Conservation (phyloP, 139 green algal species). For the Coelastrella sp. region DNA sequence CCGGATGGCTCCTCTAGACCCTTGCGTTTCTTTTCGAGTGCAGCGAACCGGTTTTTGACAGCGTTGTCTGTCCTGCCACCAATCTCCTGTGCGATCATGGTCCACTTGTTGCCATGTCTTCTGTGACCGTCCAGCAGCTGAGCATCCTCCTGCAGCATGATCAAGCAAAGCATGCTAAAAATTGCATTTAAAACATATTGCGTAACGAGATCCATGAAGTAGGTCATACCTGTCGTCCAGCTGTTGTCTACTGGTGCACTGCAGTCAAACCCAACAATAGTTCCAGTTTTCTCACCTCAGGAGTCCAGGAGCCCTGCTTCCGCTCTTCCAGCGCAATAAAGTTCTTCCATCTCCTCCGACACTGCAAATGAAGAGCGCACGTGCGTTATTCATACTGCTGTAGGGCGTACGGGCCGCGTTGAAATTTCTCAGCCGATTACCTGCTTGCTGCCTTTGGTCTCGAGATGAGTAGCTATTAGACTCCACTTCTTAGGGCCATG, state of each 20-base stretch:
- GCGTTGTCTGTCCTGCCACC: slow-evolving; percentile 82
- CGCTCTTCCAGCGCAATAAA: slow-evolving; percentile 70
- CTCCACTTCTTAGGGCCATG: slow-evolving; percentile 79
- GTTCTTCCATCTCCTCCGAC: slow-evolving; percentile 82
- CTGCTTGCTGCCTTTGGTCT: slow-evolving; percentile 80
- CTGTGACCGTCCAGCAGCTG: slow-evolving; percentile 66
- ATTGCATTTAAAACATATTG: no score
- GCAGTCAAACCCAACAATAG: background rate
- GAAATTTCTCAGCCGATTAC: slow-evolving; percentile 17
- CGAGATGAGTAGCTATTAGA: slow-evolving; percentile 66
- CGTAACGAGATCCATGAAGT: no score
- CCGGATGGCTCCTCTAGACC: background rate
- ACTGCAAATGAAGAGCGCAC: slow-evolving; percentile 51
- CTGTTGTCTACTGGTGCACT: no score
- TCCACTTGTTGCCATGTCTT: slow-evolving; percentile 79
- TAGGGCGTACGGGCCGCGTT: background rate
- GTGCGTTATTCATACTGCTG: background rate
- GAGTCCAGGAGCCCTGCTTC: slow-evolving; percentile 79
- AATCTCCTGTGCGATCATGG: slow-evolving; percentile 77
- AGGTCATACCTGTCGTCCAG: no score
- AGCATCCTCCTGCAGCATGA: slow-evolving; percentile 63
- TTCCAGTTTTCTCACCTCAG: slow-evolving; percentile 49
- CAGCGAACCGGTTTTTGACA: slow-evolving; percentile 74
- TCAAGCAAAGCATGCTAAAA: background rate
- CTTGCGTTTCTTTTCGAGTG: slow-evolving; percentile 51